Conservation (phyloP, 441 rosid genomes). For the Erodium texanum region DNA sequence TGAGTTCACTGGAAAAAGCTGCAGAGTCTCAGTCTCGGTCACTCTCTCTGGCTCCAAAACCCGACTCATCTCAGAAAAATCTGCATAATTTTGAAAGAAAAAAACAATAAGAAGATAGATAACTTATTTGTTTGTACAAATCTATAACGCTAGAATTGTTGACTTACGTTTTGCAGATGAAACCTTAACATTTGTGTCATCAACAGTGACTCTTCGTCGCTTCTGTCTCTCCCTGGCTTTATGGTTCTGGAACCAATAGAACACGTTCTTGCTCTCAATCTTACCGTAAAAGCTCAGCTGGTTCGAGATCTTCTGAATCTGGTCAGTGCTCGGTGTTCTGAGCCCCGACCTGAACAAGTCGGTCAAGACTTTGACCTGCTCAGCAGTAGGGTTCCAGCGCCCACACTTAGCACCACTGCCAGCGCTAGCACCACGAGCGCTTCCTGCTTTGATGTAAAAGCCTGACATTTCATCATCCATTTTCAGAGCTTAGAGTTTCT, state of each 20-base stretch:
- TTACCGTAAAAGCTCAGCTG: constrained; percentile 83
- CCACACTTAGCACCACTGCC: constrained; percentile 49
- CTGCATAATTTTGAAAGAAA: not conserved
- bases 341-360: constrained; percentile 81
- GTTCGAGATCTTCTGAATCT: constrained; percentile 79
- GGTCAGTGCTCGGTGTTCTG: constrained; percentile 84
- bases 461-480: constrained; percentile 32
- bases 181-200: constrained; percentile 16
- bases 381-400: constrained; percentile 89
- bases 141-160: not conserved
- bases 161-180: constrained; percentile 35
- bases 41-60: constrained; percentile 40
- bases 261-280: constrained; percentile 91
- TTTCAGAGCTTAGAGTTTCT: constrained; percentile 12
- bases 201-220: constrained; percentile 59
- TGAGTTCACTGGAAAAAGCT: constrained; percentile 73
- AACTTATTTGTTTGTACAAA: too few species aligned
- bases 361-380: constrained; percentile 78
- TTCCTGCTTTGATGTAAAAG: constrained; percentile 46
- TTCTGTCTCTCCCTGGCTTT: constrained; percentile 94
- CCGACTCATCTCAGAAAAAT: constrained; percentile 36
- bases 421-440: constrained; percentile 16
- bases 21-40: constrained; percentile 77
- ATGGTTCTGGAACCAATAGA: constrained; percentile 95
- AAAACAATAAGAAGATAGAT: too few species aligned